Evolutionary conservation across 306 rosid species (phyloP), one percentile per base, ranked within the genome.

Genomic region (Rosa chinensis): DNA sequence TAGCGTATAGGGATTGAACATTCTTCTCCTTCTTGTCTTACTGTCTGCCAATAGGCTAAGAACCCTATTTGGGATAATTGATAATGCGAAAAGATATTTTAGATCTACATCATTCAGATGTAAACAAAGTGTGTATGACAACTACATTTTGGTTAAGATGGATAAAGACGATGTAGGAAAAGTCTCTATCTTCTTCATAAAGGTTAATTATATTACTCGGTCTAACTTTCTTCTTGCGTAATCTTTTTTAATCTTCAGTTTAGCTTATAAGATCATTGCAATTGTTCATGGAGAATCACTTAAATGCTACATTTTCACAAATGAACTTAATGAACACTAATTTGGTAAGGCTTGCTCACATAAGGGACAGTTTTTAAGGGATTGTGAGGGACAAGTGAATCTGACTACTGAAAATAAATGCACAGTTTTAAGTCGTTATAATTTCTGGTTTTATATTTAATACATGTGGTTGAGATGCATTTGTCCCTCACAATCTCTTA

Each of bases 171-270:
- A 13, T 12, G 39, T n/a, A 49, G 20, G 13, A 39, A 52, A 10
- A 6, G 40, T 40, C 7, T 39, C 0, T 0, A 10, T 68, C 4
- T n/a, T 4, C 10, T 35, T 73, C 35, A 37, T 0, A n/a, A 58
- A n/a, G 4, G 0, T 0, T n/a, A n/a, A 21, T 21, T 6, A 4
- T 52, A 14, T 52, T 4, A 52, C 1, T 0, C 4, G 0, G 13
- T 20, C 0, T 16, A 12, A 13, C 17, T 20, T 20, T 55, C 1
- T 55, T n/a, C 35, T 32, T 1, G 3, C 3, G 3, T 32, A 32
- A 32, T 32, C 37, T 32, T 32, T 32, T 32, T 32, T 32, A 32
- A 32, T 32, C 3, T 32, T 32, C 2, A 4, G 14, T 21, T 58
- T n/a, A 2, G 23, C 4, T 20, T 7, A n/a, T 55, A 58, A 21